Base-by-base conservation (phyloP, 2,329 filamentous ascomycete genomes). In the Fusarium humuli region DNA sequence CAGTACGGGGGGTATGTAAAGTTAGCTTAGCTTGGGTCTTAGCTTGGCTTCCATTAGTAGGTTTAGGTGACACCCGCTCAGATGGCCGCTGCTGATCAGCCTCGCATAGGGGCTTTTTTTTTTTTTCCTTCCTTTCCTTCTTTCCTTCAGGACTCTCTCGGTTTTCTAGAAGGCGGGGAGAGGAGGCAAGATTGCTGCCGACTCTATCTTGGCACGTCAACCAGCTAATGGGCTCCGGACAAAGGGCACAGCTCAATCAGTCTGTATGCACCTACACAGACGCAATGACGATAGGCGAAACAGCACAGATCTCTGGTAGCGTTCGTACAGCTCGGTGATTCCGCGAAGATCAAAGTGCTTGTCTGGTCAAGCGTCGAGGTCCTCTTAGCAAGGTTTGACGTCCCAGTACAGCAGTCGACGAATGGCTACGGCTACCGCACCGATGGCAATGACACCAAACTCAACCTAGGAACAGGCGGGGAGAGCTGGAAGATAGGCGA, bases 101-200 rank as follows among this genome's bases (percentile, higher is more conserved):
- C 73, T 75, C 73, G 73, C 73, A 75, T 75, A 74, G 71, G 71
- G 72, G 67, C 69, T 52, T 55, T 45, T 62, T 42, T 52, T 52
- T 34, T 16, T 37, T 7, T 16, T 4, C 22, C 23, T 23, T 37
- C 18, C 18, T n/a, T 37, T 37, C 10, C 34, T 37, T 37, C 69
- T 52, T 55, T 45, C 60, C 16, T 52, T 65, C 54, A 62, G 62
- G 67, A 56, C 56, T 67, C 57, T 59, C 30, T 59, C 30, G 57
- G 53, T 64, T 70, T 75, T 75, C 73, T 75, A 75, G 73, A 75
- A 75, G 73, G 65, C 56, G 65, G 70, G 61, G 68, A 54, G 59
- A 63, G 52, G 53, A 65, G 70, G 65, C 59, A 56, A 70, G 61
- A 65, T 69, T 61, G 56, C 57, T 50, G 60, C 34, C 41, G 59